A percentile compares a stretch with the other conserved stretches of the same genome.
Conservation (phyloP, 805 yeast genomes). For the Vanderwaltozyma polyspora region DNA sequence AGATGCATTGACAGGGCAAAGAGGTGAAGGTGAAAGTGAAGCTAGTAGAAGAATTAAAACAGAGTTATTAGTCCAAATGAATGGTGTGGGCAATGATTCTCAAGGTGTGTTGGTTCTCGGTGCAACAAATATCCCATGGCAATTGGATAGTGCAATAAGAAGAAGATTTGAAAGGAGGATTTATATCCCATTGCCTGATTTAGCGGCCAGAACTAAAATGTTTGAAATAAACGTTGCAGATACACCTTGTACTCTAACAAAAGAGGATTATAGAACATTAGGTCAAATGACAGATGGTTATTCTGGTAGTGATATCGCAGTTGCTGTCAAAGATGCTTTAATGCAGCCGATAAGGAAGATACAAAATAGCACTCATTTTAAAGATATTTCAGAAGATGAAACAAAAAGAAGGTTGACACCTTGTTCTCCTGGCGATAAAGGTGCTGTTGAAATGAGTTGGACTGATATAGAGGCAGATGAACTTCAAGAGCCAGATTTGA, state of each 20-base stretch:
- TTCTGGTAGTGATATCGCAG: slow-evolving; percentile 95
- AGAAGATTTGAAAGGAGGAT: slow-evolving; percentile 94
- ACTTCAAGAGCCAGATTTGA: slow-evolving; percentile 77
- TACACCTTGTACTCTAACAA: slow-evolving; percentile 69
- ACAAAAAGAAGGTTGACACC: slow-evolving; percentile 53
- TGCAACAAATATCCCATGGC: slow-evolving; percentile 99
- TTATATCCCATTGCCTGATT: slow-evolving; percentile 89
- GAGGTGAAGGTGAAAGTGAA: slow-evolving; percentile 97
- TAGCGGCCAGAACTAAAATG: slow-evolving; percentile 86
- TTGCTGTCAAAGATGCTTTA: slow-evolving; percentile 90
- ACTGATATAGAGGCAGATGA: slow-evolving; percentile 83
- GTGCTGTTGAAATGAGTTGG: slow-evolving; percentile 87
- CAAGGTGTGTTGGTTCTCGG: slow-evolving; percentile 89
- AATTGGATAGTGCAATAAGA: slow-evolving; percentile 91
- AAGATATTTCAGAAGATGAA: slow-evolving; percentile 36
- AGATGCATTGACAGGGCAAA: slow-evolving; percentile 93
- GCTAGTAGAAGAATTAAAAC: slow-evolving; percentile 94
- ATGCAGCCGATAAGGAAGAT: slow-evolving; percentile 97
- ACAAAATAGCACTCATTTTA: slow-evolving; percentile 93
- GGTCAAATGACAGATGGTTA: slow-evolving; percentile 96
- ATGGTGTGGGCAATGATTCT: slow-evolving; percentile 95
- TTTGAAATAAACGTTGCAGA: slow-evolving; percentile 86
- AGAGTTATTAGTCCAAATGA: slow-evolving; percentile 93
- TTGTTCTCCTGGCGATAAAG: slow-evolving; percentile 92
- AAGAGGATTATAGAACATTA: slow-evolving; percentile 62